These are phyloP conservation scores for Linderniella brevidens DNA, from an alignment of 257 asterid genomes.

Conservation along the genomic window DNA sequence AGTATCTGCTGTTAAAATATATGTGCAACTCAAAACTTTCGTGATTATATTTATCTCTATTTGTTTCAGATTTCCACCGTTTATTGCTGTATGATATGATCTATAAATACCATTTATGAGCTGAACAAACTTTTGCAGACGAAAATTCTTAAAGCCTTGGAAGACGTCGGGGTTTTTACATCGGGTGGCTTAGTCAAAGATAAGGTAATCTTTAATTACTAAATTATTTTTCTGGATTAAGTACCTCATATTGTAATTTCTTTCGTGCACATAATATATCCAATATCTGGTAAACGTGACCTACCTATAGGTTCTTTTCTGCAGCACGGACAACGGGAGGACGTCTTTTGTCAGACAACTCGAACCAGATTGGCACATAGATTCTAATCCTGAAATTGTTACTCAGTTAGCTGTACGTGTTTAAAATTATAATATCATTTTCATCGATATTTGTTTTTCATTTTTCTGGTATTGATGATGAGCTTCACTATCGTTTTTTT, in stretches of 20 bases:
- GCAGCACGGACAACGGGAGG: constrained; percentile 79
- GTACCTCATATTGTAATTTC: too few species aligned
- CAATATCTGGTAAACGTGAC: background rate
- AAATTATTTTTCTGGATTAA: too few species aligned
- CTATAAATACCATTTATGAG: too few species aligned
- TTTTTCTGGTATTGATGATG: too few species aligned
- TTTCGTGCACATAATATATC: background rate
- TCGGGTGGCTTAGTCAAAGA: constrained; percentile 92
- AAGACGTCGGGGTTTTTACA: constrained; percentile 81
- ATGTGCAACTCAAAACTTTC: too few species aligned
- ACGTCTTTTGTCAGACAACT: constrained; percentile 84
- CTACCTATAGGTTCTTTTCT: constrained; percentile 93
- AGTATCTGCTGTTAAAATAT: too few species aligned
- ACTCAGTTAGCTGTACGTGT: constrained; percentile 66
- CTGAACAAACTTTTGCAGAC: constrained; percentile 43
- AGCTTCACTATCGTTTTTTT: background rate
- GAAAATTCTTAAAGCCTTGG: constrained; percentile 67
- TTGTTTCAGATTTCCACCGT: too few species aligned
- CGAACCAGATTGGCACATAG: constrained; percentile 99
- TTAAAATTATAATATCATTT: background rate
- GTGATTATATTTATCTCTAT: too few species aligned
- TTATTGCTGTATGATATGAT: too few species aligned
- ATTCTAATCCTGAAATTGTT: constrained; percentile 69
- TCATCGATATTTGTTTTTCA: too few species aligned
- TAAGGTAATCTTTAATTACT: constrained; percentile 31